Percentiles rank a stretch among this genome's conserved stretches.
Evolutionary conservation across 345 rosid genomes (phyloP).

Genomic region (Kandelia obovata): DNA sequence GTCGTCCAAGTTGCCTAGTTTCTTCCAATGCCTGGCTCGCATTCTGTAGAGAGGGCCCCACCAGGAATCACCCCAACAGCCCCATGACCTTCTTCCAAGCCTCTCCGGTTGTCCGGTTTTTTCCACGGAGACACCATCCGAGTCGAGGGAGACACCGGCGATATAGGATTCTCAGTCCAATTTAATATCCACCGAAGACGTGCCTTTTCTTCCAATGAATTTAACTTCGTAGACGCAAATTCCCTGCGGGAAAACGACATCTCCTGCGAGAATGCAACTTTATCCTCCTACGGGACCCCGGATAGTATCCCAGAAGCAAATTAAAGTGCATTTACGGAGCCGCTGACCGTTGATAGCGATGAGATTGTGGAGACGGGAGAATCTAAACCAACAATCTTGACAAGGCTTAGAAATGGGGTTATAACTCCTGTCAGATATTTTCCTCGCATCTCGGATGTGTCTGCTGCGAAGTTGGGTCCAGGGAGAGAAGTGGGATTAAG

Average conservation of each 20-base stretch:
- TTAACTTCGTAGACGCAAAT: not conserved
- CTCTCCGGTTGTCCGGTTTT: slow-evolving; percentile 12
- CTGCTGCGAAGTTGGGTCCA: not conserved
- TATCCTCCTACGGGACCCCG: slow-evolving; percentile 11
- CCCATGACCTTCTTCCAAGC: not conserved
- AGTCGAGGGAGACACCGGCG: slow-evolving; percentile 12
- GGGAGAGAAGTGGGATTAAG: no score
- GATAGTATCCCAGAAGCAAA: not conserved
- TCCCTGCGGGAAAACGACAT: not conserved
- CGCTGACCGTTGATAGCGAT: not conserved
- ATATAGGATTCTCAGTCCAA: slow-evolving; percentile 13
- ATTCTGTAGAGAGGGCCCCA: no score
- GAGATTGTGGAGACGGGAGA: not conserved
- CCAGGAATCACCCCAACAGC: not conserved
- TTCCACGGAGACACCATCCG: slow-evolving; percentile 12
- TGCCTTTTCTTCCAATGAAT: not conserved
- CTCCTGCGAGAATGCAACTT: slow-evolving; percentile 7
- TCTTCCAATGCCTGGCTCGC: not conserved
- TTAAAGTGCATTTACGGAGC: not conserved
- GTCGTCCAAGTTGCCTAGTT: no score
- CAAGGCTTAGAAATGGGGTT: slow-evolving; percentile 20
- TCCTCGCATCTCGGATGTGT: not conserved
- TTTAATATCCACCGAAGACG: slow-evolving; percentile 9
- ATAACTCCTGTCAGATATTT: slow-evolving; percentile 14
- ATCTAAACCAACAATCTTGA: not conserved